phyloP scores from a whole-genome alignment of 306 rosid genomes.

The Gastrolobium villosum region DNA sequence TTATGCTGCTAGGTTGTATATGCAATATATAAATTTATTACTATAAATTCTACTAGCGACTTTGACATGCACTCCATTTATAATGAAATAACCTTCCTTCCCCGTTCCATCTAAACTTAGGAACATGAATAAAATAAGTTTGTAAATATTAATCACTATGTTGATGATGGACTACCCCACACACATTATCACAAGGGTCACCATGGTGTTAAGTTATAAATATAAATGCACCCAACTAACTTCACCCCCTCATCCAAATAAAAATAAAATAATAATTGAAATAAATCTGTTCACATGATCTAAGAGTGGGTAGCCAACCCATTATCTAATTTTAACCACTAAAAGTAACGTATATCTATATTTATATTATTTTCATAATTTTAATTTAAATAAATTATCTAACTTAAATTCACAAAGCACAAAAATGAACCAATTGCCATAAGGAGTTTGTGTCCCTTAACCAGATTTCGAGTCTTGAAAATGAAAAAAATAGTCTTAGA shows the following conservation, averaged over 20 bases:
- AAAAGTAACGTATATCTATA: neutral
- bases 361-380: neutral
- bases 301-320: constrained; percentile 34
- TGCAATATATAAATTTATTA: too few relatives aligned
- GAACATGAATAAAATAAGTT: neutral
- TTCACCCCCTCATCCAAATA: neutral
- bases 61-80: too few relatives aligned
- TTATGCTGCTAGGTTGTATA: neutral
- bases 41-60: too few relatives aligned
- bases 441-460: too few relatives aligned
- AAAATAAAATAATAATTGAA: neutral
- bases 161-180: constrained; percentile 17
- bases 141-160: neutral
- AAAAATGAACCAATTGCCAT: neutral
- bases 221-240: constrained; percentile 33
- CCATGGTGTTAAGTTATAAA: constrained; percentile 27
- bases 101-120: too few relatives aligned
- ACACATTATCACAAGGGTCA: constrained; percentile 12
- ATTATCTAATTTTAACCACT: neutral
- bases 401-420: neutral
- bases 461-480: too few relatives aligned
- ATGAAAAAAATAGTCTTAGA: too few relatives aligned
- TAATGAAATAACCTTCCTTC: too few relatives aligned
- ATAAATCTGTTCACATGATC: constrained; percentile 25
- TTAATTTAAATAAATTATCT: neutral